Conservation (phyloP, 441 rosid genomes). For the Monsonia emarginata region DNA sequence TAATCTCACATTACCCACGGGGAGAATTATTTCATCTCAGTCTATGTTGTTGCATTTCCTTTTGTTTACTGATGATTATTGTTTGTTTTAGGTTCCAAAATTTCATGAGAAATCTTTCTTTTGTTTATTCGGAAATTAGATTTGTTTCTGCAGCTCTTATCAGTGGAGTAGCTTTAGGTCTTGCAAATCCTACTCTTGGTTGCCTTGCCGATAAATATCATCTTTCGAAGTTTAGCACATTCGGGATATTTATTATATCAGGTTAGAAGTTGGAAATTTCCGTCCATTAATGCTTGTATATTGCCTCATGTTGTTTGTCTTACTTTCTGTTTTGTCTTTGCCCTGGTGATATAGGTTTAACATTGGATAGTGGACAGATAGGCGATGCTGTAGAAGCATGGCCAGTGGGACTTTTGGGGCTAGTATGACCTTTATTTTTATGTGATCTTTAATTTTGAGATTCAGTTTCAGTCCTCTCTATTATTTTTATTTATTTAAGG, state of each 20-base stretch:
- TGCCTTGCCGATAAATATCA: constrained; percentile 68
- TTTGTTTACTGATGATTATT: too few relatives aligned
- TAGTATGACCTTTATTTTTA: constrained; percentile 58
- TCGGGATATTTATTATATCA: constrained; percentile 69
- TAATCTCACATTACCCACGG: too few relatives aligned
- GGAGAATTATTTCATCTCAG: too few relatives aligned
- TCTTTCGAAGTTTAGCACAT: constrained; percentile 65
- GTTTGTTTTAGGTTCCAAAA: background rate
- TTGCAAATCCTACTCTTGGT: constrained; percentile 76
- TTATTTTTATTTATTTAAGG: background rate
- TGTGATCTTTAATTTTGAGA: constrained; percentile 33
- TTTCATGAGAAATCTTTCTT: background rate
- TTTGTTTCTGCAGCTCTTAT: constrained; percentile 53
- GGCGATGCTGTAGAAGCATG: constrained; percentile 75
- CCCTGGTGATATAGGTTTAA: constrained; percentile 46
- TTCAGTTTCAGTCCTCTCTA: constrained; percentile 17
- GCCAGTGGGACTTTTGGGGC: constrained; percentile 81
- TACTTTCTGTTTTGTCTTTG: constrained; percentile 2
- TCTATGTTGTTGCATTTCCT: too few relatives aligned
- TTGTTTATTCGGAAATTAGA: background rate
- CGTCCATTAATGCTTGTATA: constrained; percentile 7
- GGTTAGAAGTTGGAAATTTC: constrained; percentile 31
- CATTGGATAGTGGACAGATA: constrained; percentile 66
- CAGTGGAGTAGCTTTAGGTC: constrained; percentile 70
- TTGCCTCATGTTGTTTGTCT: constrained; percentile 12